A percentile compares a stretch with the other conserved stretches of the same genome.
Evolutionary conservation across 495 filamentous ascomycete species (phyloP).

Genomic region (Chaetomidium leptoderma): DNA sequence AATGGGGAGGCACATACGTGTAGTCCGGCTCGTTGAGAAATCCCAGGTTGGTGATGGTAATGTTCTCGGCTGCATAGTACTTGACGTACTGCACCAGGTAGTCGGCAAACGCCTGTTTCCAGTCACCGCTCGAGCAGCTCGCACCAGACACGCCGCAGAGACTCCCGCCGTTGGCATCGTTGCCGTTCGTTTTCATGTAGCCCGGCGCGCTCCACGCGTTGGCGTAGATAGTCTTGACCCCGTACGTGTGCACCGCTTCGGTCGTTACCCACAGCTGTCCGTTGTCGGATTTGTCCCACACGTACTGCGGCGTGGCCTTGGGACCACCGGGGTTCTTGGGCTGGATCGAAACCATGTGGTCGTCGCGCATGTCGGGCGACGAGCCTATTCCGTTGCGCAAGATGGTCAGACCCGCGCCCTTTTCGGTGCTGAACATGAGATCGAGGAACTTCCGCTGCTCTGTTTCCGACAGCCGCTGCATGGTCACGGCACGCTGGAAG

Average conservation of each 20-base stretch:
- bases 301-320: conserved; percentile 32
- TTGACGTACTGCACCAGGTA: conserved; percentile 43
- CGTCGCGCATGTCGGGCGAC: conserved; percentile 34
- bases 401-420: conserved; percentile 50
- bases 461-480: conserved; percentile 21
- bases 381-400: conserved; percentile 55
- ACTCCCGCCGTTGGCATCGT: conserved; percentile 48
- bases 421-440: conserved; percentile 44
- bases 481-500: conserved; percentile 44
- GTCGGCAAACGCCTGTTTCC: conserved; percentile 54
- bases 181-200: conserved; percentile 56
- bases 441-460: conserved; percentile 32
- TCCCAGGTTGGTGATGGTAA: conserved; percentile 46
- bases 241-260: conserved; percentile 42
- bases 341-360: conserved; percentile 43
- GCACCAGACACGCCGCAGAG: conserved; percentile 49
- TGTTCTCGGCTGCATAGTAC: conserved; percentile 46
- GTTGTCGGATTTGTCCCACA: conserved; percentile 46
- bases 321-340: conserved; percentile 42
- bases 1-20: conserved; percentile 23
- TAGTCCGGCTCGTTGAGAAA: conserved; percentile 51
- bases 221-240: conserved; percentile 50
- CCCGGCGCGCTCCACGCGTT: conserved; percentile 54
- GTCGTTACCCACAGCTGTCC: conserved; percentile 48
- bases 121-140: conserved; percentile 48